phyloP scores from a whole-genome alignment of 805 yeast species.

The Candida arabinofermentans region DNA sequence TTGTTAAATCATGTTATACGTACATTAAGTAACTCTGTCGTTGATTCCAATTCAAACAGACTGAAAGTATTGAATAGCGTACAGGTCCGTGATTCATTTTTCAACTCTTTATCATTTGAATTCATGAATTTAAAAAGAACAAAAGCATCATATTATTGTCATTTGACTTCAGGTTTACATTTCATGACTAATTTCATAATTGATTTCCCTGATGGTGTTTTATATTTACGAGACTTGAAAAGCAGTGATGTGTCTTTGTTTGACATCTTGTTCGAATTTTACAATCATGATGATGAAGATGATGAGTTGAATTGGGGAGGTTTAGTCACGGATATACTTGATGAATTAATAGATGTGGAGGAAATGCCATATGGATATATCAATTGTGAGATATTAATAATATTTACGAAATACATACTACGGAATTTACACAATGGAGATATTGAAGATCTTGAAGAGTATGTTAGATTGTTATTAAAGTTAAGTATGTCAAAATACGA shows the following conservation, averaged over 20 bases:
- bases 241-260: background rate
- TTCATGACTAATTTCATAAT: slow-evolving; percentile 1
- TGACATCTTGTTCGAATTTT: slow-evolving; percentile 6
- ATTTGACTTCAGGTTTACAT: background rate
- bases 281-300: slow-evolving; percentile 4
- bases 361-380: background rate
- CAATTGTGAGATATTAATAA: background rate
- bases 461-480: slow-evolving; percentile 2
- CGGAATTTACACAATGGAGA: slow-evolving; percentile 1
- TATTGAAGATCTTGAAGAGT: slow-evolving; percentile 10
- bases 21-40: slow-evolving; percentile 15
- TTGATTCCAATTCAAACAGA: slow-evolving; percentile 11
- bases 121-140: background rate
- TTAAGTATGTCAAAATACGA: background rate
- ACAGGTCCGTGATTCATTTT: background rate
- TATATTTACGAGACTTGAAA: background rate
- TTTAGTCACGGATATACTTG: background rate
- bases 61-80: background rate
- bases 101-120: background rate
- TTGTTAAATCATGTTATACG: slow-evolving; percentile 6
- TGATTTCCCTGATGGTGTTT: background rate
- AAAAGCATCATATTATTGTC: no score
- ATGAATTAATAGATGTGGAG: background rate
- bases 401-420: background rate
- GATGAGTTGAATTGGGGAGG: background rate